Evolutionary conservation across 805 yeast genomes (phyloP).

Genomic region (Candida anglica): DNA sequence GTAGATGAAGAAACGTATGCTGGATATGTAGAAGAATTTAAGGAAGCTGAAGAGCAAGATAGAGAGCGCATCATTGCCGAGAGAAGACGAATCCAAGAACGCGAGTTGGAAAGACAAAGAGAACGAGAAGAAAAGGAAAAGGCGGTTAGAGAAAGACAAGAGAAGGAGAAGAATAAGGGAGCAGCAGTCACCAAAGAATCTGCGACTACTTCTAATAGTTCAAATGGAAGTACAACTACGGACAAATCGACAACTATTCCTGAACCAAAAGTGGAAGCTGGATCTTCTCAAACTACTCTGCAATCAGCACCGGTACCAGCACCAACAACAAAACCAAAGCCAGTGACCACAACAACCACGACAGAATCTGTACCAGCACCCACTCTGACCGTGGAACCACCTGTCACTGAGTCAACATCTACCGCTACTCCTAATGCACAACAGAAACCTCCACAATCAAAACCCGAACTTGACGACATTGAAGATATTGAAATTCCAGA

Average conservation of each 20-base stretch:
- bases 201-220: conserved; percentile 14
- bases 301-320: neutral
- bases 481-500: conserved; percentile 28
- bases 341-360: neutral
- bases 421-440: conserved; percentile 17
- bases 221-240: no score
- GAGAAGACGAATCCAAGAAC: conserved; percentile 10
- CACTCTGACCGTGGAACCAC: no score
- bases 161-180: conserved; percentile 10
- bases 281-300: neutral
- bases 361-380: no score
- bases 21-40: conserved; percentile 42
- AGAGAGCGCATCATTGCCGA: conserved; percentile 12
- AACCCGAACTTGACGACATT: conserved; percentile 33
- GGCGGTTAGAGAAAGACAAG: conserved; percentile 4
- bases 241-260: no score
- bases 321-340: neutral
- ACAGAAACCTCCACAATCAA: no score
- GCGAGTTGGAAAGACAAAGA: conserved; percentile 9
- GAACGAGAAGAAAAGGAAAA: conserved; percentile 9
- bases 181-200: conserved; percentile 2
- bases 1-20: conserved; percentile 57
- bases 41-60: conserved; percentile 15
- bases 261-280: neutral
- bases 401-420: neutral